Conservation (phyloP, 176 grass and related monocot genomes). For the Bromus sterilis region DNA sequence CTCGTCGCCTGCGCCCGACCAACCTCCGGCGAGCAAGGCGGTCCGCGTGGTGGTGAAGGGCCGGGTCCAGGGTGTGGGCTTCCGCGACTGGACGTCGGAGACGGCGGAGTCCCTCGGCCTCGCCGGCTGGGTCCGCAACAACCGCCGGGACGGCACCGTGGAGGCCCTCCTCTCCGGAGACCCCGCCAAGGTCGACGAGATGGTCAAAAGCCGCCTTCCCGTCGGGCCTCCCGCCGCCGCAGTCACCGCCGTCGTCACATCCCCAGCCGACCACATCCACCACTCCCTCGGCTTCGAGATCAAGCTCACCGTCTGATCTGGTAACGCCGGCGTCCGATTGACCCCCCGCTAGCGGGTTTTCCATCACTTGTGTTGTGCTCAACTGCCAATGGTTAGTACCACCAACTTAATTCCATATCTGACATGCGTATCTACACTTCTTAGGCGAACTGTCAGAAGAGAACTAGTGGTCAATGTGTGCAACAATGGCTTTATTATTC, state of each 20-base stretch:
- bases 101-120: slow-evolving; percentile 65
- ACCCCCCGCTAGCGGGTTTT: background rate
- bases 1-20: slow-evolving; percentile 5
- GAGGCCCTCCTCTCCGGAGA: slow-evolving; percentile 76
- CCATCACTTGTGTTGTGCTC: background rate
- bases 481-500: background rate
- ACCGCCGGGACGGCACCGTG: slow-evolving; percentile 70
- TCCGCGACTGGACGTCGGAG: slow-evolving; percentile 73
- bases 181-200: slow-evolving; percentile 50
- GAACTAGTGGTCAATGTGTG: background rate
- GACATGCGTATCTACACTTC: background rate
- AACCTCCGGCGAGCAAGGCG: slow-evolving; percentile 17
- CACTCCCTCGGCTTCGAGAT: slow-evolving; percentile 49
- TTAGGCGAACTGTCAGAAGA: background rate
- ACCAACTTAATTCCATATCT: background rate
- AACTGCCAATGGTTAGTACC: background rate
- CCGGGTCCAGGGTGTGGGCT: slow-evolving; percentile 70
- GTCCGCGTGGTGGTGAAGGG: slow-evolving; percentile 69
- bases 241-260: slow-evolving; percentile 55
- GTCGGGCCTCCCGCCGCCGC: slow-evolving; percentile 27
- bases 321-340: background rate
- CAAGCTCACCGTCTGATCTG: slow-evolving; percentile 45
- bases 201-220: slow-evolving; percentile 45
- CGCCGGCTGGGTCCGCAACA: slow-evolving; percentile 76
- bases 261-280: slow-evolving; percentile 38